These are phyloP conservation scores for Chaetomium cochliodes DNA, from an alignment of 495 filamentous ascomycete genomes.

Conservation along the genomic window DNA sequence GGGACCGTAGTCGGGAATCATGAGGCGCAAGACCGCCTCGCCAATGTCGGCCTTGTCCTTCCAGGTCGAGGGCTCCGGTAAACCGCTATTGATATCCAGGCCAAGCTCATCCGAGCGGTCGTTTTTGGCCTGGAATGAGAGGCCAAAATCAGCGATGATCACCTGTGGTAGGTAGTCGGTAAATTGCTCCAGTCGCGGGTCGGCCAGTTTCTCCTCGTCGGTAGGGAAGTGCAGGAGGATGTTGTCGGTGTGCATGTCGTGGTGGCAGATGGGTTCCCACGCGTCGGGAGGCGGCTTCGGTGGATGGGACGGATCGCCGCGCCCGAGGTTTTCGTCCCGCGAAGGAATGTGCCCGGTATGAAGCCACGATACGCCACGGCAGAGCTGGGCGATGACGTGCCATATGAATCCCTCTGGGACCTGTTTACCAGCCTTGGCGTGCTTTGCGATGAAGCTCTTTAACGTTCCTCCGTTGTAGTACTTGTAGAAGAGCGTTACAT, in stretches of 20 bases:
- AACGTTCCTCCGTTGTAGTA: slow-evolving; percentile 28
- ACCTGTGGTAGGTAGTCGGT: slow-evolving; percentile 16
- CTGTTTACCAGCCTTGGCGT: rapidly evolving
- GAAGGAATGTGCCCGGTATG: slow-evolving; percentile 17
- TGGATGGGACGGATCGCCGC: too few species aligned
- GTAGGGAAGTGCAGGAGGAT: slow-evolving; percentile 24
- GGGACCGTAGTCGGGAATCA: neutral
- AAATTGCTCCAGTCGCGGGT: slow-evolving; percentile 10
- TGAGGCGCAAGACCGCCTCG: neutral
- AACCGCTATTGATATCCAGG: neutral
- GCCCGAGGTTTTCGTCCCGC: neutral
- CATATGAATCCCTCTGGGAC: slow-evolving; percentile 29
- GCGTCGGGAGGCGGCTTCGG: neutral
- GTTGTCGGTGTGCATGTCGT: slow-evolving; percentile 11
- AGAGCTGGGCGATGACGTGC: slow-evolving; percentile 25
- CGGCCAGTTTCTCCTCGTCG: slow-evolving; percentile 13
- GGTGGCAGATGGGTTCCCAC: slow-evolving; percentile 4
- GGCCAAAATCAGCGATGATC: slow-evolving; percentile 15
- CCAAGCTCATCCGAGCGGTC: neutral
- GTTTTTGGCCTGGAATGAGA: slow-evolving; percentile 2
- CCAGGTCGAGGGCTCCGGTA: slow-evolving; percentile 16
- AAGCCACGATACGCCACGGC: slow-evolving; percentile 14
- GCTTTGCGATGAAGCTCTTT: neutral
- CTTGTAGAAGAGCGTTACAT: slow-evolving; percentile 22
- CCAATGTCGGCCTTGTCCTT: slow-evolving; percentile 18